Base-by-base conservation (phyloP, 257 asterid species). In the Mentha longifolia region DNA sequence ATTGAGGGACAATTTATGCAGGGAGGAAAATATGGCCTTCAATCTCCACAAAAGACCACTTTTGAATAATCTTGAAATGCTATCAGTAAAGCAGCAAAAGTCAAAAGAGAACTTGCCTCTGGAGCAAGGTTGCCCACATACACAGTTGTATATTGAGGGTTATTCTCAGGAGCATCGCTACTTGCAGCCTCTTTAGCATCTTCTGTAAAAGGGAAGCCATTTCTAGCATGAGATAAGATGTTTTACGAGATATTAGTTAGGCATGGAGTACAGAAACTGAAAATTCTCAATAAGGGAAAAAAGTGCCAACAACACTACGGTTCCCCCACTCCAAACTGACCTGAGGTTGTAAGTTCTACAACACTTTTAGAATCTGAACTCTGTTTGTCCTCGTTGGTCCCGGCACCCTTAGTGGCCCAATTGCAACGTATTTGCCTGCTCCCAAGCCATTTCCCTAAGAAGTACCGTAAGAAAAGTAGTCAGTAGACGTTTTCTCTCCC, bases 341-440 rank as follows among this genome's bases (percentile, higher is more conserved):
- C 98, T 77, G 94, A 83, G 68, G 91, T 81, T 65, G 97, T 86
- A 73, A 91, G 85, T 73, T 93, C 98, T 76, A 93, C 92, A 39
- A 88, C 87, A 80, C 92, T 89, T 88, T 91, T 93, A 63, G 88
- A 80, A 74, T 93, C 98, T 52, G 95, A 85, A 77, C 47, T 91
- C 81, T 74, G 95, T 72, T 89, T 87, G 69, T 91, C 97, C 61
- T 93, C 98, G 46, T 87, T 86, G 76, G 83, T 58, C 43, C 79
- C 89, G 46, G 94, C 97, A 81, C 98, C 97, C 84, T 93, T 93
- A 2, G 96, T 70, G 74, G 97, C 98, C 97, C 98, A 92, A 77
- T 92, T 92, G 79, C 98, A 92, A 14, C 98, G 97, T 61, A 92
- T 92, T 85, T 88, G 98, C 80, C 98, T 84, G 77, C 90, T 90